Base-by-base conservation (phyloP, 164 flowering plant genomes). In the Euptelea pleiosperma region DNA sequence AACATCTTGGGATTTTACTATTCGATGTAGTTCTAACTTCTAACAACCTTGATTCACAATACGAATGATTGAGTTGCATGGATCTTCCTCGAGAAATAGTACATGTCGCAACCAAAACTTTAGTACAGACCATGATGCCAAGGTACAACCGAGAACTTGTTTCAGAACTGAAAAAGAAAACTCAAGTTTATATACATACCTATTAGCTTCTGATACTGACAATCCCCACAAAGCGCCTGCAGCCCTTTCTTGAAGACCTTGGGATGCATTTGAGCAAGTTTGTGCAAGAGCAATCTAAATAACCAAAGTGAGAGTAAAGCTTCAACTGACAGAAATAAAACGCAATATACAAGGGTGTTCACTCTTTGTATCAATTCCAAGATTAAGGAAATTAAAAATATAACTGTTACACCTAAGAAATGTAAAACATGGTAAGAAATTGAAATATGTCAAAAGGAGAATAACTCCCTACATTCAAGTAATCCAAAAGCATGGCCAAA, bases 161-260 rank as follows among this genome's bases (percentile, higher is more conserved):
- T n/a, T n/a, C n/a, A n/a, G n/a, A 11, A 4, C 28, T 2, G 30
- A 29, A 29, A 50, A 30, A 19, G 22, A 34, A 19, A 41, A 24
- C 21, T 28, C 16, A 34, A 7, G 18, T 11, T 50, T 52, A 30
- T 26, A 24, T 4, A 47, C 61, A 53, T 64, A 89, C 98, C 98
- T 89, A 70, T 94, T 91, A 26, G 88, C 82, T 81, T 94, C 99
- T 37, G 98, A 94, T 4, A 94, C 98, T 28, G 99, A 94, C 68
- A 94, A 76, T 55, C 96, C 99, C 99, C 96, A 94, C 22, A 94
- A 83, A 72, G 99, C 99, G 61, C 99, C 98, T 29, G 99, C 98
- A 62, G 98, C 98, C 75, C 98, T 80, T 75, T 91, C 96, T 74
- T 94, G 98, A 75, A 94, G 98, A 70, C 96, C 96, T 42, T 79